These are phyloP conservation scores for Myxozyma vanderwaltii DNA, from an alignment of 805 yeast species.

Conservation along the genomic window DNA sequence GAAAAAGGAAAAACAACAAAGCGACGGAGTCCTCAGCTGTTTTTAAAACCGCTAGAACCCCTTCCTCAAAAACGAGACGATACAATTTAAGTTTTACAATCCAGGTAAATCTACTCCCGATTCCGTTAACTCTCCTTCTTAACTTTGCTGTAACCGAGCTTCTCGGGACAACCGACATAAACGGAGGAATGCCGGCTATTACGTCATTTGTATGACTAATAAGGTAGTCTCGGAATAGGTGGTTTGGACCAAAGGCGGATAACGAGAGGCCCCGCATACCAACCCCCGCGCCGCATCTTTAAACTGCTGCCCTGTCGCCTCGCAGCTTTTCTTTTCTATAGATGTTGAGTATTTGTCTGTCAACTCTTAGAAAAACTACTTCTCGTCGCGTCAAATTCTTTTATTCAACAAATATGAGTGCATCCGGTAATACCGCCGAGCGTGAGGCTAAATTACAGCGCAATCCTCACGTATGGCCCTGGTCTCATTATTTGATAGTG, in stretches of 20 bases:
- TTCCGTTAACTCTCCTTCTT: no score
- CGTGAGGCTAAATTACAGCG: constrained; percentile 13
- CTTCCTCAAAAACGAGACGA: no score
- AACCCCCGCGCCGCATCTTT: not conserved
- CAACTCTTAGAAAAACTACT: not conserved
- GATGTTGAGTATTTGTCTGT: not conserved
- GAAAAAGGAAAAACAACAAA: no score
- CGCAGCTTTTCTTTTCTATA: no score
- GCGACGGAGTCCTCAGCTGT: no score
- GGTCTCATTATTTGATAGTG: not conserved
- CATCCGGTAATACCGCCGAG: constrained; percentile 4
- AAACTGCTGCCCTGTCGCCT: not conserved
- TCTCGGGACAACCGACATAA: not conserved
- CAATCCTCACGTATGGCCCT: constrained; percentile 5
- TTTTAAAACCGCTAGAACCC: no score
- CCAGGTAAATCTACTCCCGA: no score
- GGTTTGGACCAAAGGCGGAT: not conserved
- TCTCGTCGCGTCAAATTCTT: not conserved
- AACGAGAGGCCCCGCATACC: constrained; percentile 2
- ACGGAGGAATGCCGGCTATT: not conserved
- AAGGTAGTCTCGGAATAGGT: not conserved
- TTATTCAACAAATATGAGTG: not conserved
- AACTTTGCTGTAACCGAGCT: not conserved
- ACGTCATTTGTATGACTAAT: not conserved
- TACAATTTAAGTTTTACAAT: no score